Base-by-base conservation (phyloP, 352 stramenopile genomes). In the Bremia lactucae region DNA sequence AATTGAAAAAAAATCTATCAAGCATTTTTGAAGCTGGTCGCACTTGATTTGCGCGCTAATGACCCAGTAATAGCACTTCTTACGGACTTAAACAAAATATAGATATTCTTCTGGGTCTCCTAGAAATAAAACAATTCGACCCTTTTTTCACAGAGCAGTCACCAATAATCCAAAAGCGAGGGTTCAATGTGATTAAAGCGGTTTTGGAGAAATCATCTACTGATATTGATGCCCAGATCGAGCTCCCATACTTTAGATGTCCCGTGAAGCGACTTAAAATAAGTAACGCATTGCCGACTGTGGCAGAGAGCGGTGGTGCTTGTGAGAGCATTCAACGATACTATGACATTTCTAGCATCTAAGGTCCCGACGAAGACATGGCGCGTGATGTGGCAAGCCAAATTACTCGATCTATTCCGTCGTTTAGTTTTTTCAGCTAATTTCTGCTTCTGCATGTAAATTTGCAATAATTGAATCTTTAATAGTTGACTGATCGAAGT, bases 51-150 rank as follows among this genome's bases (percentile, higher is more conserved):
- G 3, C 37, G 71, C 9, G 26, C 16, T 33, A 21, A 48, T 6
- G 49, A 63, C 16, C 52, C 58, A 51, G 58, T 76, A 42, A 62
- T 72, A 40, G 61, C 61, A 47, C 47, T 76, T 29, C 46, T 74
- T 36, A 80, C 62, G 7, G 49, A 76, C 45, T 67, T 71, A 33
- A 59, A 19, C 6, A n/a, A 16, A 11, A 9, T 24, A 37, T 68
- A 49, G 52, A 6, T 49, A 8, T 71, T 72, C 46, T 70, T 64
- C 39, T 78, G 53, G 60, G 51, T 74, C 29, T 58, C 54, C 0
- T 31, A 60, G 21, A 64, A 37, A 33, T 39, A 25, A 14, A 33
- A 53, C 33, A 11, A 29, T 14, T 14, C 33, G 50, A 36, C 31
- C 11, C 4, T 15, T n/a, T 20, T 19, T 19, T 14, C 21, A 65